These are phyloP conservation scores for Ulmus americana DNA, from an alignment of 331 rosid genomes.

Conservation along the genomic window DNA sequence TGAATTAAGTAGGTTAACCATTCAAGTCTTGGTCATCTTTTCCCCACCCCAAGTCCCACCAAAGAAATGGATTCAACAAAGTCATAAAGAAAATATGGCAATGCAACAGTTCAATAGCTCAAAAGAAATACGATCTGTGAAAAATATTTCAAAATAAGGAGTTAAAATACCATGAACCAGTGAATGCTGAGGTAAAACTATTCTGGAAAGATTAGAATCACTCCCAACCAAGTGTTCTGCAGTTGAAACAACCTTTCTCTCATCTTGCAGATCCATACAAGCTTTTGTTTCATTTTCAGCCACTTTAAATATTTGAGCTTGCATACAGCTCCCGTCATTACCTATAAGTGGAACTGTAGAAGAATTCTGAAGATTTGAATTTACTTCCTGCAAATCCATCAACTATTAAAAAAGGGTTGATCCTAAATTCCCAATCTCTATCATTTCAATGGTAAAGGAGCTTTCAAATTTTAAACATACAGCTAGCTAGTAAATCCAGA, in stretches of 20 bases:
- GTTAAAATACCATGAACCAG: constrained; percentile 39
- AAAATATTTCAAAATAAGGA: constrained; percentile 9
- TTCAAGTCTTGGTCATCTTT: not conserved
- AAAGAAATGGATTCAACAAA: not conserved
- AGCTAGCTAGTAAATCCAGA: not conserved
- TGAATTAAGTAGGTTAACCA: not conserved
- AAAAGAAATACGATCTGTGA: not conserved
- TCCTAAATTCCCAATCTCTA: not conserved
- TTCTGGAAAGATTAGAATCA: constrained; percentile 34
- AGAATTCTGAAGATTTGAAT: constrained; percentile 29
- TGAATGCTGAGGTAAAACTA: constrained; percentile 27
- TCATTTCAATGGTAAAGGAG: not conserved
- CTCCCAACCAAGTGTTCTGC: constrained; percentile 30
- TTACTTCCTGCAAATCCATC: constrained; percentile 40
- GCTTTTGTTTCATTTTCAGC: constrained; percentile 31
- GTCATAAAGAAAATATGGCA: not conserved
- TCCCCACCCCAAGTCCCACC: not conserved
- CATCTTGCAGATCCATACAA: constrained; percentile 25
- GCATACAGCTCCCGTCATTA: constrained; percentile 32
- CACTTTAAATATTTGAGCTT: constrained; percentile 34
- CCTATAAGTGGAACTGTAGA: constrained; percentile 31
- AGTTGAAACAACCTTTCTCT: constrained; percentile 29
- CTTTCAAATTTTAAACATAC: not conserved
- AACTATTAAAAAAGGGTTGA: constrained; percentile 20
- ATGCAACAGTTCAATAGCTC: not conserved